Conservation (phyloP, 1,139 yeast species). For the Magnusiomyces fungicola region DNA sequence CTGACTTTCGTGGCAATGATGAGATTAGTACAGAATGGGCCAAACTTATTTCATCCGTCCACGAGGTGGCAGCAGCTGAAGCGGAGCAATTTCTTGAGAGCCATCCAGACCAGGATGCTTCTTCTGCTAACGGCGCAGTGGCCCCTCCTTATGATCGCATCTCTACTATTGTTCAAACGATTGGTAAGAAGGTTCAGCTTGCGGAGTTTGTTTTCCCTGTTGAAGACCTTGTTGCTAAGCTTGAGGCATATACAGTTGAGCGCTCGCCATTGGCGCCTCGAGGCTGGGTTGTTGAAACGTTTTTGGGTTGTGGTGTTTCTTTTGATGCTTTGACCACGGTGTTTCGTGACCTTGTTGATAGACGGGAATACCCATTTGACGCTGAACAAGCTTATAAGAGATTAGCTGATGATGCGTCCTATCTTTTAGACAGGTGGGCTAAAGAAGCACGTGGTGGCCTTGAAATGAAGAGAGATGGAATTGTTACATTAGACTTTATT, state of each 20-base stretch:
- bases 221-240: conserved; percentile 57
- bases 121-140: conserved; percentile 9
- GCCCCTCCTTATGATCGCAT: conserved; percentile 30
- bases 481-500: background rate
- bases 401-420: conserved; percentile 26
- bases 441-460: conserved; percentile 3
- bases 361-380: conserved; percentile 33
- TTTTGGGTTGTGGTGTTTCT: conserved; percentile 67
- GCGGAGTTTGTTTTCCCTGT: conserved; percentile 78
- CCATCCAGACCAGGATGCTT: background rate
- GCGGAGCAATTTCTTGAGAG: conserved; percentile 28
- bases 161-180: conserved; percentile 36
- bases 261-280: conserved; percentile 36
- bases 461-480: background rate
- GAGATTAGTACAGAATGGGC: conserved; percentile 36
- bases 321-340: conserved; percentile 63
- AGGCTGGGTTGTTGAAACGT: conserved; percentile 61
- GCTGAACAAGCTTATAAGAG: conserved; percentile 20
- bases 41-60: conserved; percentile 26
- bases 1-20: conserved; percentile 47
- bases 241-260: conserved; percentile 34
- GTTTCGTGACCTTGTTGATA: conserved; percentile 59
- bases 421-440: conserved; percentile 25
- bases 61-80: conserved; percentile 25
- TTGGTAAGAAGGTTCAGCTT: conserved; percentile 45